Percentiles rank a stretch among this genome's conserved stretches.
These are phyloP conservation scores for Elongisporangium senticosum DNA, from an alignment of 352 stramenopile genomes.

Conservation along the genomic window DNA sequence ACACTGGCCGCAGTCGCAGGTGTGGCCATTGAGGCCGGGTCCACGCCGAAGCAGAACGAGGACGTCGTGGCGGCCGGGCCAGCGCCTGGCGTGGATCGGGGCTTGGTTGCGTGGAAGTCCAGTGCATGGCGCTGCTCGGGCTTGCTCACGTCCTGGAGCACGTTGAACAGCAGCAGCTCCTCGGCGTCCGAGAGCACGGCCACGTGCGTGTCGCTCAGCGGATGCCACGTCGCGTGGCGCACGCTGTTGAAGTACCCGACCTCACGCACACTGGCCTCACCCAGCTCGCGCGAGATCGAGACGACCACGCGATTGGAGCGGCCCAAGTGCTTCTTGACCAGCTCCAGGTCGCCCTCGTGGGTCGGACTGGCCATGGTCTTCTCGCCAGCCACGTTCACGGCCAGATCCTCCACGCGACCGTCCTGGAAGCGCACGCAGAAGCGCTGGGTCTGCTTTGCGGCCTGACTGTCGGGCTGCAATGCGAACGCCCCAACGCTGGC, in stretches of 20 bases:
- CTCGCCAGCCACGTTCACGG: constrained; percentile 15
- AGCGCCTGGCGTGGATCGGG: constrained; percentile 4
- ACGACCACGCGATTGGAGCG: constrained; percentile 22
- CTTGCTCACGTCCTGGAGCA: constrained; percentile 54
- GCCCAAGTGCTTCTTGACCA: constrained; percentile 15
- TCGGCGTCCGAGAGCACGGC: constrained; percentile 70
- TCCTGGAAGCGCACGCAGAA: constrained; percentile 51
- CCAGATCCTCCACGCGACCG: constrained; percentile 19
- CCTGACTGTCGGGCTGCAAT: background rate
- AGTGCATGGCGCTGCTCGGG: constrained; percentile 65
- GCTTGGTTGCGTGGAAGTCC: constrained; percentile 31
- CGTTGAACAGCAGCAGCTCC: constrained; percentile 69
- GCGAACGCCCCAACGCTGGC: background rate
- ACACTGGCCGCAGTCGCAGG: constrained; percentile 3
- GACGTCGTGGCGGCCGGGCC: constrained; percentile 28
- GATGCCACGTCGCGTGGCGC: constrained; percentile 59
- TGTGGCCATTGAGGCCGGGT: constrained; percentile 15
- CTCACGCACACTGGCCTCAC: constrained; percentile 33
- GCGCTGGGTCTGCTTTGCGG: constrained; percentile 14
- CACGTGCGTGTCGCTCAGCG: constrained; percentile 65
- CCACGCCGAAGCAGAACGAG: constrained; percentile 53
- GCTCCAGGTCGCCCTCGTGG: constrained; percentile 21
- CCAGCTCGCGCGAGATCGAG: constrained; percentile 52
- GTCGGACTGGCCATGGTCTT: constrained; percentile 12
- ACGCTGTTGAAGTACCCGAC: constrained; percentile 58